Conservation (phyloP, 2,329 filamentous ascomycete genomes). For the Cordyceps tenuipes region DNA sequence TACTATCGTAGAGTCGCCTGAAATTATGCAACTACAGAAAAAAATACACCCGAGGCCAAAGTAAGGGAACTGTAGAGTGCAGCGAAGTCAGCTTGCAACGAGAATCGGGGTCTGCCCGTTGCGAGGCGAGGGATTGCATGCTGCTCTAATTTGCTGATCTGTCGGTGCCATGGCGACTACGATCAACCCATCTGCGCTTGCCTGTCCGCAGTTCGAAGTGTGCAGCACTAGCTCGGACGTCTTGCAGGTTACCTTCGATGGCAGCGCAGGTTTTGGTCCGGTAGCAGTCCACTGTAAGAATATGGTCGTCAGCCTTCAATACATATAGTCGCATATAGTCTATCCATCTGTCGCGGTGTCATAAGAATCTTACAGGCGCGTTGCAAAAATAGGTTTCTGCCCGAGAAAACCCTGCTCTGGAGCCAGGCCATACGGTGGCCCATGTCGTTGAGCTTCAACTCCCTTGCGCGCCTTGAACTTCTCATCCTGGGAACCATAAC, state of each 20-base stretch:
- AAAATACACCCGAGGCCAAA: not conserved
- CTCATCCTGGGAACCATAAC: constrained; percentile 69
- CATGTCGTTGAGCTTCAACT: constrained; percentile 85
- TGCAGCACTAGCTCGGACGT: constrained; percentile 63
- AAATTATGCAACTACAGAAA: not conserved
- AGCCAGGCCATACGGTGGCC: constrained; percentile 96
- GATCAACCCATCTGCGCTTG: constrained; percentile 66
- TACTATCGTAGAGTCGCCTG: not conserved
- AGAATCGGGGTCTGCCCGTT: not conserved
- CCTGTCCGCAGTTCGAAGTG: constrained; percentile 86
- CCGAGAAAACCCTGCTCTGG: constrained; percentile 85
- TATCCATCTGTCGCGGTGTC: not conserved
- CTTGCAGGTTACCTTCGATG: constrained; percentile 70
- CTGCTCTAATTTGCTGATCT: not conserved
- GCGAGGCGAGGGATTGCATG: not conserved
- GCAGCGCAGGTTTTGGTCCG: constrained; percentile 82
- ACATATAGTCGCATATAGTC: not conserved
- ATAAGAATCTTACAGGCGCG: constrained; percentile 65
- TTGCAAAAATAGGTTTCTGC: constrained; percentile 79
- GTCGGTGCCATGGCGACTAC: constrained; percentile 30
- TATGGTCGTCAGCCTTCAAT: constrained; percentile 8
- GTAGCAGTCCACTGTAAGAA: constrained; percentile 72
- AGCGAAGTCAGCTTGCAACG: not conserved
- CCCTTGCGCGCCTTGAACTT: constrained; percentile 62
- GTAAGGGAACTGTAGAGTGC: not conserved